Conservation (phyloP, 495 filamentous ascomycete genomes). For the Thermochaetoides thermophila region DNA sequence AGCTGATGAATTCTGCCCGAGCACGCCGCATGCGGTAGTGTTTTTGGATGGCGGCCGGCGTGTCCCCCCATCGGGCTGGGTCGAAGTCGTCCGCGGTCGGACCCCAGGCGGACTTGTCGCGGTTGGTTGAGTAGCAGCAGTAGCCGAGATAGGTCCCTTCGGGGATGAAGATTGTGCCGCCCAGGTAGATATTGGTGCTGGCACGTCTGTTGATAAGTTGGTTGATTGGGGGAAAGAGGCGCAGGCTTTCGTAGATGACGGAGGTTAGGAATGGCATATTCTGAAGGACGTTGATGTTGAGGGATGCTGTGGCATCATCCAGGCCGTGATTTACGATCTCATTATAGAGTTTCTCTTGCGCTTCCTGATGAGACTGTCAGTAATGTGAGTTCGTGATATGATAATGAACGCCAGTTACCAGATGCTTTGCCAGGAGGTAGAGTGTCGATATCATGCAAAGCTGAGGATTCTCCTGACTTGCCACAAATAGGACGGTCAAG, state of each 20-base stretch:
- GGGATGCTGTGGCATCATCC: background rate
- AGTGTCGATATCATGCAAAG: constrained; percentile 18
- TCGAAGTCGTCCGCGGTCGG: constrained; percentile 4
- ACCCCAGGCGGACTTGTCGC: constrained; percentile 5
- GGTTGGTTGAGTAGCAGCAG: constrained; percentile 11
- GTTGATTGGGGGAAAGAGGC: constrained; percentile 24
- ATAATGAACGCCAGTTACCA: no score
- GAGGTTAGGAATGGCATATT: constrained; percentile 7
- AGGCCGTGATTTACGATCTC: constrained; percentile 1
- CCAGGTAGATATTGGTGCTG: constrained; percentile 9
- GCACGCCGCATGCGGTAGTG: constrained; percentile 9
- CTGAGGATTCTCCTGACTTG: constrained; percentile 28
- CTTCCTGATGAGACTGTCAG: constrained; percentile 2
- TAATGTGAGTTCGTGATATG: background rate
- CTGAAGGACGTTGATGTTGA: constrained; percentile 1
- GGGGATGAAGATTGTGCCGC: constrained; percentile 12
- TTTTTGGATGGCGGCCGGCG: constrained; percentile 3
- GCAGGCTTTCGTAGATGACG: constrained; percentile 16
- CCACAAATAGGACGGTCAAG: constrained; percentile 20
- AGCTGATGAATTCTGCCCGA: constrained; percentile 17
- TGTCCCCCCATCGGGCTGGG: constrained; percentile 6
- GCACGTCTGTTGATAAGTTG: constrained; percentile 22
- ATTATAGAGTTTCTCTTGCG: constrained; percentile 1
- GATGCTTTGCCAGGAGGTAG: constrained; percentile 20
- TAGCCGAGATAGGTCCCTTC: constrained; percentile 10